phyloP scores from a whole-genome alignment of 75 land plant species.

The Pinus taeda region DNA sequence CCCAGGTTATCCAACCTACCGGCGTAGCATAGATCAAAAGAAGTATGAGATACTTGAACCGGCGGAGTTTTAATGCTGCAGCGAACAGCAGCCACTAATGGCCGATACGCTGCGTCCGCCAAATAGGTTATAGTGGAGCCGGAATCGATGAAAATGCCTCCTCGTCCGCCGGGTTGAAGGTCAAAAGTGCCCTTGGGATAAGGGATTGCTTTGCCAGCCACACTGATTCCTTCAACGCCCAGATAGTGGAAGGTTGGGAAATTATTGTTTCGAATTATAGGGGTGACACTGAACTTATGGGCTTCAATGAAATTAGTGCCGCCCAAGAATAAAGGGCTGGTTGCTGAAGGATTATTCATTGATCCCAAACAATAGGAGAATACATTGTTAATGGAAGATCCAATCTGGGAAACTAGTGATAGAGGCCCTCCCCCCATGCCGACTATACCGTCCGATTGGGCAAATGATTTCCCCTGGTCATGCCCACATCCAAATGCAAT shows the following conservation, averaged over 20 bases:
- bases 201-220: background rate
- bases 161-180: slow-evolving; percentile 6
- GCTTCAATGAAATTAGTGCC: background rate
- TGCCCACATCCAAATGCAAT: slow-evolving; percentile 37
- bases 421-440: slow-evolving; percentile 26
- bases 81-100: background rate
- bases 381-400: background rate
- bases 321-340: slow-evolving; percentile 9
- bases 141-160: slow-evolving; percentile 19
- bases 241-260: slow-evolving; percentile 10
- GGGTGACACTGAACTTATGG: background rate
- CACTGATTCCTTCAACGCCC: background rate
- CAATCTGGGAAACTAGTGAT: slow-evolving; percentile 21
- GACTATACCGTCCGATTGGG: slow-evolving; percentile 11
- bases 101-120: background rate
- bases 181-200: slow-evolving; percentile 7
- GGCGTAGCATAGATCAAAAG: slow-evolving; percentile 14
- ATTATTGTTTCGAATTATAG: background rate
- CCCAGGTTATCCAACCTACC: background rate
- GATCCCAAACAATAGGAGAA: slow-evolving; percentile 35
- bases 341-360: background rate
- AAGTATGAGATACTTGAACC: background rate
- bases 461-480: background rate
- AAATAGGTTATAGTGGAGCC: slow-evolving; percentile 15
- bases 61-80: background rate